Base-by-base conservation (phyloP, 495 filamentous ascomycete genomes). In the Penicillium crystallinum region DNA sequence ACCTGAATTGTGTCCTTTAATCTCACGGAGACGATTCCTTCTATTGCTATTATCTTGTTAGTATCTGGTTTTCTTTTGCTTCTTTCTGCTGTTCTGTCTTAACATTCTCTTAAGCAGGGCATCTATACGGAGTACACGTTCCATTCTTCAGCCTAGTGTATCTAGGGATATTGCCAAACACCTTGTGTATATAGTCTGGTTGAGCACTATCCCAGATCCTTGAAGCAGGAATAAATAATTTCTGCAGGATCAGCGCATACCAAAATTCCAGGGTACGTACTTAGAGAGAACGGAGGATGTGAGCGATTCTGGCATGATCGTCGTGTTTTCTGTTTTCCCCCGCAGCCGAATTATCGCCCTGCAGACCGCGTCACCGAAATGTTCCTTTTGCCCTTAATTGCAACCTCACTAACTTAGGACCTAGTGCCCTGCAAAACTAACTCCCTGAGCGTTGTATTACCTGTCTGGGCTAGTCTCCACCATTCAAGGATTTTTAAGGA, bases 331-430 rank as follows among this genome's bases (percentile, higher is more conserved):
- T 50, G 38, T 59, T 54, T 40, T 48, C 48, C 51, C 54, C 49
- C 51, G 42, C 50, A 47, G 46, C 45, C 43, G 52, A 52, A 51
- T 58, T 30, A 56, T 59, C 56, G 22, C 54, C 52, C 58, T 55
- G 60, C 67, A 64, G 61, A 64, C 64, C 62, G 61, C 71, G 68
- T 70, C 67, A 66, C 61, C 55, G 60, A 46, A 40, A 57, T 62
- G 52, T 49, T 58, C 41, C 29, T 15, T 35, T 27, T 17, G 51
- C 48, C 52, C 47, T 58, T 49, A 49, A 52, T 52, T 54, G 53
- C 50, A 52, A 54, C 49, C 56, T 66, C 40, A 53, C 58, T 64
- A 54, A 62, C 39, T 6, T 18, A 22, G 33, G 10, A 31, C 29
- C 19, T 19, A 30, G 46, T 44, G 35, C 30, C 22, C 52, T 49